Percentiles rank a stretch among this genome's conserved stretches.
phyloP scores from a whole-genome alignment of 768 basidiomycete genomes.

The Lentinula lateritia region DNA sequence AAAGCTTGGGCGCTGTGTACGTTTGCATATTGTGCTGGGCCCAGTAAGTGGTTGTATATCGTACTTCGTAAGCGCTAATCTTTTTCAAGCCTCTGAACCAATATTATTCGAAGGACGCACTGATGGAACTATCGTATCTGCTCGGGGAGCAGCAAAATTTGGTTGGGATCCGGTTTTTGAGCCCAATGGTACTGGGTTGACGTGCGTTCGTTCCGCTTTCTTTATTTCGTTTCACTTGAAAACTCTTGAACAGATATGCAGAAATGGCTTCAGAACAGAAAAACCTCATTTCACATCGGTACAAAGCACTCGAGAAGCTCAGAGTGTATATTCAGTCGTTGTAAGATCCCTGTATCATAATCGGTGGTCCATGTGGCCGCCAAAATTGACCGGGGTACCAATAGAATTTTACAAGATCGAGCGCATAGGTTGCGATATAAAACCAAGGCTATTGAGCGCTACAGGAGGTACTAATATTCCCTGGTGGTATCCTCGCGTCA shows the following conservation, averaged over 20 bases:
- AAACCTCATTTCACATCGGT: slow-evolving; percentile 44
- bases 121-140: slow-evolving; percentile 82
- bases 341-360: neutral
- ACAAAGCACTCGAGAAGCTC: slow-evolving; percentile 40
- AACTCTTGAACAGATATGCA: slow-evolving; percentile 29
- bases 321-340: slow-evolving; percentile 19
- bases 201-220: slow-evolving; percentile 40
- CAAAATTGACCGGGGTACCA: too few relatives aligned
- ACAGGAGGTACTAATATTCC: too few relatives aligned
- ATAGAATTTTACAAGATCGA: too few relatives aligned
- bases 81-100: slow-evolving; percentile 50
- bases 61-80: neutral
- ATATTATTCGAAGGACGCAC: slow-evolving; percentile 84
- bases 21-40: slow-evolving; percentile 89
- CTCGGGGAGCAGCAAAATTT: slow-evolving; percentile 73
- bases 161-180: slow-evolving; percentile 93
- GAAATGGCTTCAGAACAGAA: slow-evolving; percentile 42
- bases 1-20: slow-evolving; percentile 91
- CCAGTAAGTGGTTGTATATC: slow-evolving; percentile 33
- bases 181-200: slow-evolving; percentile 67
- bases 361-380: neutral
- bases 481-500: too few relatives aligned
- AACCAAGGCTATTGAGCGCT: too few relatives aligned
- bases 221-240: neutral
- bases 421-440: too few relatives aligned